Evolutionary conservation across 129 eudicot genomes (phyloP), one percentile per base, ranked within the genome.

Genomic region (Saussurea involucrata): DNA sequence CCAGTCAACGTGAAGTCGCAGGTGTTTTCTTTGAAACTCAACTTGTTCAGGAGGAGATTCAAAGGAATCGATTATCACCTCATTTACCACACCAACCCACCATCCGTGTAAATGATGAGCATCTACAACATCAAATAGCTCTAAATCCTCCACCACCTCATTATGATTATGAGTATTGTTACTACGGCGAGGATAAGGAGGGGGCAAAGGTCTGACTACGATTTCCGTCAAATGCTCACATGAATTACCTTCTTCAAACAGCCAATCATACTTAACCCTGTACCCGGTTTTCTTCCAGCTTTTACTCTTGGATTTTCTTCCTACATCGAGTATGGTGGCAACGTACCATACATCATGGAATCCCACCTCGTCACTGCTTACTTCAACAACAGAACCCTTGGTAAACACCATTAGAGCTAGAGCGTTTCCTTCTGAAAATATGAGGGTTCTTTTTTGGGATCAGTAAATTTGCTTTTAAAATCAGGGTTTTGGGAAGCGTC

Each of bases 1-100:
- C 98, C 97, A 93, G 29, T 90, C 88, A 63, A 76, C 76, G 73
- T 91, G 98, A 72, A 65, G 18, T 21, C 97, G 70, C 63, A 93
- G 37, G 4, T 86, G 84, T 9, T 82, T 57, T 24, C 34, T n/a
- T 29, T 46, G 53, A 40, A 89, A 86, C 79, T 80, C 85, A 24
- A 81, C 31, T 66, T 78, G 86, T 57, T 91, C 91, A 0, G 84
- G 80, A 0, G 97, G 92, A 33, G 78, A 64, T 17, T 75, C 55
- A 76, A 93, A 93, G 27, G 73, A 63, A 20, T 34, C 82, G 3
- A 29, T 28, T 4, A 87, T 5, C 37, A 85, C 86, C 24, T 71
- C 63, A 3, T 77, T 75, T 20, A 93, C 88, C 53, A 78, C 87
- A 18, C 98, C 97, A 0, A 63, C 73, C 98, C 98, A 91, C 98